Conservation (phyloP, 805 yeast species). For the Lachancea sp. region DNA sequence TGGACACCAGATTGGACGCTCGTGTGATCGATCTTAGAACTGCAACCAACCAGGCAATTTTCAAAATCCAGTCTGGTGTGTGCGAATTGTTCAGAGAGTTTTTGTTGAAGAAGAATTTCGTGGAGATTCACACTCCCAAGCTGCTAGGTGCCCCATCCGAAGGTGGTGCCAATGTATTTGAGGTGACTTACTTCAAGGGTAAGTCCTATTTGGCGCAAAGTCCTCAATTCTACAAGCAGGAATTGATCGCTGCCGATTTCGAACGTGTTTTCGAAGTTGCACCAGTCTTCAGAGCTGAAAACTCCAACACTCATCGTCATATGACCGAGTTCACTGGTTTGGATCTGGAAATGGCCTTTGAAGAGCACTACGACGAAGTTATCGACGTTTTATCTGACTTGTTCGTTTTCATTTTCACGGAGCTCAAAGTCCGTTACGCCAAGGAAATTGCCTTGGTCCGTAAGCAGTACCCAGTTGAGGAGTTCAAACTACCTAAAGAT, state of each 20-base stretch:
- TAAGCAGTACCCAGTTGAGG: conserved; percentile 95
- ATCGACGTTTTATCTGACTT: conserved; percentile 56
- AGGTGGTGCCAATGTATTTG: conserved; percentile 97
- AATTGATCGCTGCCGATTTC: conserved; percentile 95
- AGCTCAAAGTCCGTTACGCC: conserved; percentile 71
- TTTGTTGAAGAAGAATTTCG: conserved; percentile 57
- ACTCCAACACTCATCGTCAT: conserved; percentile 98
- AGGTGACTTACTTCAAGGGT: conserved; percentile 85
- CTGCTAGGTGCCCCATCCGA: conserved; percentile 92
- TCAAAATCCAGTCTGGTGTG: conserved; percentile 88
- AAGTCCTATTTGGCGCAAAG: conserved; percentile 95
- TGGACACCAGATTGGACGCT: conserved; percentile 91
- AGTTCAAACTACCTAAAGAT: conserved; percentile 86
- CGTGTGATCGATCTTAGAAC: conserved; percentile 97
- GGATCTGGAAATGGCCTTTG: conserved; percentile 96
- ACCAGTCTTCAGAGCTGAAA: conserved; percentile 98
- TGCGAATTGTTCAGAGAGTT: conserved; percentile 86
- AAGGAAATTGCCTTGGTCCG: conserved; percentile 85
- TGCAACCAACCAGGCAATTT: conserved; percentile 94
- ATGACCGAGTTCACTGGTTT: conserved; percentile 98
- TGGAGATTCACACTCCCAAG: conserved; percentile 95
- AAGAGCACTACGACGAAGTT: conserved; percentile 96
- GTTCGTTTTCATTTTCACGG: conserved; percentile 81
- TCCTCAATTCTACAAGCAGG: conserved; percentile 97
- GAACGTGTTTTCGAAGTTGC: conserved; percentile 95